Base-by-base conservation (phyloP, 2,329 filamentous ascomycete species). In the Verticillium dahliae region DNA sequence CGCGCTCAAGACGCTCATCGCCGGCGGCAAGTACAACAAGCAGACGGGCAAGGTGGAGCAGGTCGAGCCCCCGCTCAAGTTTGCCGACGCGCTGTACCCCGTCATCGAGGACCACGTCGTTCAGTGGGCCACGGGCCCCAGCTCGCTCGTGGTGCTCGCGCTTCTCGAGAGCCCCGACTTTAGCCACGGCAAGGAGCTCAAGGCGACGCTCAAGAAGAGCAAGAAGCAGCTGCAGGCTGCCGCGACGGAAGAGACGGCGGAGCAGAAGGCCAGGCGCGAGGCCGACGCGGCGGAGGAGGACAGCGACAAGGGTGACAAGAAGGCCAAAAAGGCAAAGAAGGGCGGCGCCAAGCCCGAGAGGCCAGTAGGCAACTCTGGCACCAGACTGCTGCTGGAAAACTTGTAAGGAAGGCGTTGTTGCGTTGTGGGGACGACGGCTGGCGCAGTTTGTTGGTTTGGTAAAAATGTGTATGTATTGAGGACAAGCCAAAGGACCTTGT, bases 1-100 rank as follows among this genome's bases (percentile, higher is more conserved):
- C 62, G 90, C 97, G 88, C 83, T 98, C 69, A 97, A 97, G 79
- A 90, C 90, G 0, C 84, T 99, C 7, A 92, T 97, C 31, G 89
- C 92, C 60, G 95, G 95, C 52, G 95, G 96, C 33, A 88, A 87
- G 62, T 99, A 90, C 72, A 92, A 98, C 75, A 85, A 86, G 63
- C 82, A 82, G 54, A 82, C 85, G 2, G 92, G 92, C 75, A 86
- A 82, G 61, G 76, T 95, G 55, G 83, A 90, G 69, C 85, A 86
- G 27, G 82, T 90, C 2, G 86, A 92, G 57, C 92, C 92, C 15
- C 83, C 90, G 7, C 81, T 98, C 61, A 83, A 88, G 58, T 99
- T 99, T 73, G 87, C 91, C 63, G 84, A 90, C 66, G 79, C 90
- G 57, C 81, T 99, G n/a, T 98, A 94, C 73, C 86, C 88, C 6